Base-by-base conservation (phyloP, 805 yeast species). In the Wickerhamiella bombiphila region DNA sequence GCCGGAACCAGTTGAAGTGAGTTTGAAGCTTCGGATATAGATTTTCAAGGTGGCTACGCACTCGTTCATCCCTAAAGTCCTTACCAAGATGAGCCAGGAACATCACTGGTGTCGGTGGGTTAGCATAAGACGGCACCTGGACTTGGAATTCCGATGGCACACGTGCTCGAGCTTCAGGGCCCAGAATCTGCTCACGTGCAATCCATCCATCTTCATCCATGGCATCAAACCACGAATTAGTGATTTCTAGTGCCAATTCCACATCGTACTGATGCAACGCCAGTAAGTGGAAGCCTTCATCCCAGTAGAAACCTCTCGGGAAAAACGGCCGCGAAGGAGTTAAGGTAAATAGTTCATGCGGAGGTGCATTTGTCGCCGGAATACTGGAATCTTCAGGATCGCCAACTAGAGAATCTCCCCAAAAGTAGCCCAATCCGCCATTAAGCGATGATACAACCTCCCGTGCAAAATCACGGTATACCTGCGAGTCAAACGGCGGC, bases 301-400 rank as follows among this genome's bases (percentile, higher is more conserved):
- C 98, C 98, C 98, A 91, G 53, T 81, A 83, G 53, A 91, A 91
- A 0, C 98, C 98, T 45, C 98, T 69, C 3, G 98, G 97, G 58
- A 91, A 91, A 52, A 81, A 82, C 0, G 94, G 82, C 37, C 98
- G 68, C 35, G 94, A 81, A 2, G 98, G 98, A 24, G 83, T 91
- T 17, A 83, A 66, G 0, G 91, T 70, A 50, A 85, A 81, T 35
- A 91, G 59, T 45, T 76, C 81, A 42, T 62, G 59, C 1, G 94
- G 94, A n/a, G 49, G 52, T 3, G 37, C 44, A 3, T 15, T 20
- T 4, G 17, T 19, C 19, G 22, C 22, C 31, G 61, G 62, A 13
- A 67, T 67, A 11, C 70, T 74, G 22, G 76, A 78, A 4, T 74
- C 74, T 8, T 78, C 80, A 40, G 79, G 85, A 46, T 77, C 82